Percentiles rank a stretch among this genome's conserved stretches.
phyloP scores from a whole-genome alignment of 2,329 filamentous ascomycete species.

The Diaporthe velutina region DNA sequence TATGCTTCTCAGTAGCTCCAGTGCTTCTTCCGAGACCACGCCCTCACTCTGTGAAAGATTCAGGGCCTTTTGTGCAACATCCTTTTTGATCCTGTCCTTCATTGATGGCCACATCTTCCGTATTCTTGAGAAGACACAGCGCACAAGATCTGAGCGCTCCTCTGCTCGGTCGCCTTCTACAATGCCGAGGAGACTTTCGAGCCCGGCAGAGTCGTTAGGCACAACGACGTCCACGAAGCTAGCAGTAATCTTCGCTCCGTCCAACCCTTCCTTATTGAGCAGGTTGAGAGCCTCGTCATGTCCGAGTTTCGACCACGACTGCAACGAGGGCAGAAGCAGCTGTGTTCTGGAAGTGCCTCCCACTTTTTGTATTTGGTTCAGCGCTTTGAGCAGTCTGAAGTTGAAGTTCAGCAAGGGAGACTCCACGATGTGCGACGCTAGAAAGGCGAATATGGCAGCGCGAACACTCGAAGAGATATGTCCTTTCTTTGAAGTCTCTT shows the following conservation, averaged over 20 bases:
- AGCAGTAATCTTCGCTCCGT: constrained; percentile 50
- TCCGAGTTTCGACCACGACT: constrained; percentile 74
- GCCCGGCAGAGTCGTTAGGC: constrained; percentile 64
- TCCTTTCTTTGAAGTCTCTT: constrained; percentile 55
- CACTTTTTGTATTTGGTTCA: constrained; percentile 81
- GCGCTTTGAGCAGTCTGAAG: constrained; percentile 75
- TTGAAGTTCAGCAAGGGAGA: constrained; percentile 80
- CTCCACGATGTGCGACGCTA: constrained; percentile 78
- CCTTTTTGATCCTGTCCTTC: constrained; percentile 72
- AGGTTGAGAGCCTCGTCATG: constrained; percentile 63
- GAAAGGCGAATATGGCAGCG: constrained; percentile 75
- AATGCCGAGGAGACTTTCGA: constrained; percentile 65
- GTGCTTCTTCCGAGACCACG: constrained; percentile 67
- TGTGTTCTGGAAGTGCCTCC: constrained; percentile 78
- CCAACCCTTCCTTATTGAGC: constrained; percentile 56
- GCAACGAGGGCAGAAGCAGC: constrained; percentile 80
- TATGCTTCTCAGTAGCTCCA: constrained; percentile 79
- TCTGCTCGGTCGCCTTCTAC: constrained; percentile 57
- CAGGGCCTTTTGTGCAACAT: constrained; percentile 73
- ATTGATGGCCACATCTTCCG: constrained; percentile 79
- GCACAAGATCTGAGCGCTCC: constrained; percentile 68
- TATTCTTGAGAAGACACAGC: constrained; percentile 77
- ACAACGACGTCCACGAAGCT: constrained; percentile 65
- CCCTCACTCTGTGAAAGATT: constrained; percentile 66
- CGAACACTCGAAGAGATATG: constrained; percentile 72